Base-by-base conservation (phyloP, 2,329 filamentous ascomycete species). In the Diaporthe ampelina region DNA sequence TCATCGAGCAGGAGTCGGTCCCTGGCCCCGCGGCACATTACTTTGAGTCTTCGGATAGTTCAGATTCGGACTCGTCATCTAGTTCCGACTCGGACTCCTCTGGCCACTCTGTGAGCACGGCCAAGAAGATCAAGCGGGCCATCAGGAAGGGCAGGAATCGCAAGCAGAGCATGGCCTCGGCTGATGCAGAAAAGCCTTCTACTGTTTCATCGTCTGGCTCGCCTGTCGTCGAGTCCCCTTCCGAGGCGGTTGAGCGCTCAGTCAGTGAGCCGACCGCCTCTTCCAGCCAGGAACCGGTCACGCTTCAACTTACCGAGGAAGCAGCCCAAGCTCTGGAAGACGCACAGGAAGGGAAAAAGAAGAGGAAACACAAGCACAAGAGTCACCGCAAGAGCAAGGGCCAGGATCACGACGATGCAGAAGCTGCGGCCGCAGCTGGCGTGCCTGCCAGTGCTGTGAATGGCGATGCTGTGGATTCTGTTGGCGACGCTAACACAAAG, bases 11-110 rank as follows among this genome's bases (percentile, higher is more conserved):
- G 56, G 92, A 94, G 79, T 91, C 91, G 0, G 89, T 91, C 76
- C 92, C 92, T 11, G 92, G 93, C 80, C 88, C 94, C 1, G 84
- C 93, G 10, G 90, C 90, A 11, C 89, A 92, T 63, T 91, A 93
- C 74, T 88, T 94, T 82, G 90, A 93, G 69, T 82, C 59, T 79
- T 90, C 84, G 43, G 90, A 88, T 10, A 81, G 79, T 45, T 82
- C 80, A 2, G 78, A 81, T 57, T 76, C 77, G 15, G 77, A 77
- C 15, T 79, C 84, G n/a, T 87, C 85, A 0, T 88, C 86, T 0
- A 85, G 81, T 61, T 91, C 89, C 0, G 91, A 92, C 78, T 90
- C 88, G 4, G 90, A 88, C 45, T 92, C 90, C 3, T 80, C 79
- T 1, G 89, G 91, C 77, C 75, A 74, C 4, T 82, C 80, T 2